Percentiles rank a stretch among this genome's conserved stretches.
phyloP scores from a whole-genome alignment of 352 stramenopile genomes.

The Salisapilia sapeloensis region DNA sequence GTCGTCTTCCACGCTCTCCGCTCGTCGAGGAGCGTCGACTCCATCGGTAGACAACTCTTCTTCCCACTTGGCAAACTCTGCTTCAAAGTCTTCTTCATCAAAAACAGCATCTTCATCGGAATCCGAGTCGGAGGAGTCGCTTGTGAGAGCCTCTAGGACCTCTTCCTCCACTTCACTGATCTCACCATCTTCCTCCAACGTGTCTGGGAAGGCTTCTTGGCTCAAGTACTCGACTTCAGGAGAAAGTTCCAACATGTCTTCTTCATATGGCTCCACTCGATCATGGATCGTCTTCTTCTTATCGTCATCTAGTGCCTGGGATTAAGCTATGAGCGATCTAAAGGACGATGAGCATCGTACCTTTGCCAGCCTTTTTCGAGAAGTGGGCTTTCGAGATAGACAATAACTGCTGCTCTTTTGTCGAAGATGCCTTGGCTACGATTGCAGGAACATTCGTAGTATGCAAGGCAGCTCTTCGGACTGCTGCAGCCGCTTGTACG shows the following conservation, averaged over 20 bases:
- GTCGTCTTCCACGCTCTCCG: conserved; percentile 30
- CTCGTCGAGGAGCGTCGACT: neutral
- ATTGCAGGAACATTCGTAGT: no score
- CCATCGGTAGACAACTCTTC: conserved; percentile 17
- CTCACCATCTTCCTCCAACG: conserved; percentile 8
- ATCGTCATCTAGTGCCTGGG: no score
- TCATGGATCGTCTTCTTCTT: conserved; percentile 39
- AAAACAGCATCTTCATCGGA: conserved; percentile 12
- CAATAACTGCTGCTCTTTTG: no score
- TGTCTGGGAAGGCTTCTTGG: conserved; percentile 19
- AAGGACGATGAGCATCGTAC: no score
- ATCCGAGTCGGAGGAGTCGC: conserved; percentile 14
- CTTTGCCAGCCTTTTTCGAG: no score
- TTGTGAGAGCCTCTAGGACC: no score
- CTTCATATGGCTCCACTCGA: conserved; percentile 31
- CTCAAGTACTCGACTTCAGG: conserved; percentile 46
- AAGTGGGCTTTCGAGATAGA: no score
- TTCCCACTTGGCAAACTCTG: conserved; percentile 34
- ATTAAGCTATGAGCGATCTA: no score
- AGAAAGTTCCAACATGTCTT: conserved; percentile 21
- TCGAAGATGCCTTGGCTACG: no score
- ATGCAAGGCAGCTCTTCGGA: no score
- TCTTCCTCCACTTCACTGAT: no score
- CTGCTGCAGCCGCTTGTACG: no score
- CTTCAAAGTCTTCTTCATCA: conserved; percentile 38